phyloP scores from a whole-genome alignment of 2,329 filamentous ascomycete species.

The Parastagonospora nodorum region DNA sequence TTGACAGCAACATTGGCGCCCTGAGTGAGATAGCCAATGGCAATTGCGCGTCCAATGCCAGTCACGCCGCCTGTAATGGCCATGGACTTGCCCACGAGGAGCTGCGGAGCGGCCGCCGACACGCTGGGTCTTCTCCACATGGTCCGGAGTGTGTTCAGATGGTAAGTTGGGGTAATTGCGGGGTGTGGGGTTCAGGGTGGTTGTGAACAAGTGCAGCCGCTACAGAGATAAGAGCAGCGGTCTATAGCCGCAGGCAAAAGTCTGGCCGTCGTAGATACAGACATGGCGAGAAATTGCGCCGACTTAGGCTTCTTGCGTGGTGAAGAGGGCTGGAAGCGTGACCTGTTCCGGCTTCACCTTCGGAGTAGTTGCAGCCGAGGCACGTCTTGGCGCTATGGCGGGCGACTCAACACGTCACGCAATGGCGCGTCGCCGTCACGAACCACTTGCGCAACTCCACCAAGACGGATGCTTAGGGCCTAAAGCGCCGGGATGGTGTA shows the following conservation, averaged over 20 bases:
- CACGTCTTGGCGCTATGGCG: conserved; percentile 24
- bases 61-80: conserved; percentile 87
- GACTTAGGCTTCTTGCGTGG: neutral
- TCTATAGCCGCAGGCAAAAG: no score
- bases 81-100: conserved; percentile 76
- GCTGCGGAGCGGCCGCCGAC: conserved; percentile 34
- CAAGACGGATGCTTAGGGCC: neutral
- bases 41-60: conserved; percentile 85
- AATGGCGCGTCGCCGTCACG: conserved; percentile 5
- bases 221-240: no score
- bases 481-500: conserved; percentile 48
- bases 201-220: neutral
- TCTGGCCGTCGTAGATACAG: neutral
- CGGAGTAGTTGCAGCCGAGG: conserved; percentile 27
- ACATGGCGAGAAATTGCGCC: neutral
- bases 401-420: conserved; percentile 19
- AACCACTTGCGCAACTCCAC: conserved; percentile 25
- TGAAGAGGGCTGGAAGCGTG: conserved; percentile 8
- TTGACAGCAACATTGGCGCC: conserved; percentile 82
- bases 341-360: conserved; percentile 6
- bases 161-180: conserved; percentile 5
- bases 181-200: conserved; percentile 7
- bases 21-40: conserved; percentile 76
- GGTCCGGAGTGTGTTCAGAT: conserved; percentile 3
- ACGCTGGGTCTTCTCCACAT: conserved; percentile 3